Evolutionary conservation across 371 early-diverging fungal species (phyloP), one percentile per base, ranked within the genome.

Genomic region (Mortierella sp.): DNA sequence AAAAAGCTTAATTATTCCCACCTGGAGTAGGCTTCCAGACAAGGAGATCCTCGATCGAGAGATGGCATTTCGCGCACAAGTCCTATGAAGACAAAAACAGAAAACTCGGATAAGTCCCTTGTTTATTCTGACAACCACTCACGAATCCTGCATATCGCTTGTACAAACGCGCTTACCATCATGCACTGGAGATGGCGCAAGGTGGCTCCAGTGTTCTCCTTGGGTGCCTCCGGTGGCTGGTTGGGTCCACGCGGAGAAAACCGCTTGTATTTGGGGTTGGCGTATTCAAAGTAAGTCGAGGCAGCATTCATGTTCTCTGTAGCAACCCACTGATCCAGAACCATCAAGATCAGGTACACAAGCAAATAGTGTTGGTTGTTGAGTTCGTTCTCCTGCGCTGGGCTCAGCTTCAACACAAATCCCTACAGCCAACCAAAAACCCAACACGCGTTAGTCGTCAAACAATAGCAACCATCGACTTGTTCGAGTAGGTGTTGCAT

Each of bases 331-430:
- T 74, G 73, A 69, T 85, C 81, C 76, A 85, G 74, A 3, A 85
- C 48, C 26, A 78, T 71, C 11, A 85, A 44, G 48, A 85, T 73
- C 8, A 85, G 44, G 28, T 85, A 81, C 5, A 85, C 72, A 2
- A 81, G 40, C 11, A 81, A 69, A 48, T 85, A 85, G 34, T 85
- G 81, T 53, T 85, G 86, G 61, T 85, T 85, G 72, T 85, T 85
- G 71, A 81, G 74, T 37, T 84, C 85, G 69, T 84, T 84, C n/a
- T 81, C 81, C n/a, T 69, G 76, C 0, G 69, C 73, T 8, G 85
- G 85, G 50, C 69, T 73, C 31, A 84, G 74, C 14, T 59, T 80
- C 28, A 84, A 43, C 16, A 72, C 44, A n/a, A 84, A 76, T 13
- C 24, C 61, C 85, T 84, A 73, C 3, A 6, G 43, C 43, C 2